These are phyloP conservation scores for Yamadazyma scolyti DNA, from an alignment of 805 yeast species.

Conservation along the genomic window DNA sequence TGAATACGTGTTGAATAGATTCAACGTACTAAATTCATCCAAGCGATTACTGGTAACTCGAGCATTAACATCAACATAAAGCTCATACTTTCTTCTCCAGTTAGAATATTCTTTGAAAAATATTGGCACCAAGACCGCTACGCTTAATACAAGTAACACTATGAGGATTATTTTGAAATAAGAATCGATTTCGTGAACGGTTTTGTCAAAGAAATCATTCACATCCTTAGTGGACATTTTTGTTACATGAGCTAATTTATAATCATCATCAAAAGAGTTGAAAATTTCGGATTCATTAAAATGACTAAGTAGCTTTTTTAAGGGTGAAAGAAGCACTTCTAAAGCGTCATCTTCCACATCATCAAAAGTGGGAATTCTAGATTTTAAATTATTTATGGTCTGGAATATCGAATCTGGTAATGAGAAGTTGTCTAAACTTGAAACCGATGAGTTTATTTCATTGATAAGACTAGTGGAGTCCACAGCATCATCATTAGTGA, in stretches of 20 bases:
- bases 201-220: conserved; percentile 29
- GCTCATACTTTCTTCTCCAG: conserved; percentile 45
- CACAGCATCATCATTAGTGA: conserved; percentile 33
- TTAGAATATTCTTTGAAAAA: conserved; percentile 41
- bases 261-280: too few relatives aligned
- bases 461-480: conserved; percentile 30
- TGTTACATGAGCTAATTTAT: too few relatives aligned
- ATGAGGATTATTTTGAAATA: conserved; percentile 37
- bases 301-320: conserved; percentile 2
- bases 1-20: conserved; percentile 12
- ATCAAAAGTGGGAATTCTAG: conserved; percentile 59
- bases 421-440: conserved; percentile 49
- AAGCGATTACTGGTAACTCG: conserved; percentile 2
- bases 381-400: conserved; percentile 48
- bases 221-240: conserved; percentile 19
- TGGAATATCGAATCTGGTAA: conserved; percentile 65
- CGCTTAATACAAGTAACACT: conserved; percentile 25
- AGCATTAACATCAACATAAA: conserved; percentile 17
- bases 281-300: conserved; percentile 5
- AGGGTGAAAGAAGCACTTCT: conserved; percentile 54
- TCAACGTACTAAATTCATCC: conserved; percentile 10
- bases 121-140: conserved; percentile 40
- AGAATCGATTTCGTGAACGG: too few relatives aligned
- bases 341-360: conserved; percentile 60
- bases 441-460: conserved; percentile 57